These are phyloP conservation scores for Acer yangbiense DNA, from an alignment of 345 rosid genomes.

Conservation along the genomic window DNA sequence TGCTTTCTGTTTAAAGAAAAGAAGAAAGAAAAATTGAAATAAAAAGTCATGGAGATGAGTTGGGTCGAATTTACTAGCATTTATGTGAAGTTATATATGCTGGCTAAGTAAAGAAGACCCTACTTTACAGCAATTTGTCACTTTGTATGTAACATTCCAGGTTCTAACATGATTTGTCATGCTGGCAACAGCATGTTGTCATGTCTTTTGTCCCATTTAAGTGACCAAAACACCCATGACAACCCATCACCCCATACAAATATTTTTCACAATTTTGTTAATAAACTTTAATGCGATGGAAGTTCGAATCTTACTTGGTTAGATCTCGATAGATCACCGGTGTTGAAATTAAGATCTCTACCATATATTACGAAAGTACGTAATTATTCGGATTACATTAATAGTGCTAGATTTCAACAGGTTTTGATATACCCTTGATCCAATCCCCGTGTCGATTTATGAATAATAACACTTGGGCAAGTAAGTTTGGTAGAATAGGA, in stretches of 20 bases:
- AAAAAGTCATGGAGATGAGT: not conserved
- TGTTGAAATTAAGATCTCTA: too few relatives aligned
- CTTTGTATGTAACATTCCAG: not conserved
- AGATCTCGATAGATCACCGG: too few relatives aligned
- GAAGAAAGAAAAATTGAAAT: not conserved
- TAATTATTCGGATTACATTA: too few relatives aligned
- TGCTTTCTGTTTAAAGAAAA: not conserved
- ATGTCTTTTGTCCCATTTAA: not conserved
- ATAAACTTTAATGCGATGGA: not conserved
- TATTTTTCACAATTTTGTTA: not conserved
- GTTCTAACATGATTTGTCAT: not conserved
- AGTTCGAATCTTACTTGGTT: too few relatives aligned
- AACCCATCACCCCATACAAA: not conserved
- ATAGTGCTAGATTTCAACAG: too few relatives aligned
- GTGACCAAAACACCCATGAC: not conserved
- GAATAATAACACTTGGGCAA: too few relatives aligned
- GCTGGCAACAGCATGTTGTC: not conserved
- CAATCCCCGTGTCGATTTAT: too few relatives aligned
- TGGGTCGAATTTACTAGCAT: not conserved
- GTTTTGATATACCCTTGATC: too few relatives aligned
- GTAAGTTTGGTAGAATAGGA: not conserved
- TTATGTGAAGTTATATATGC: not conserved
- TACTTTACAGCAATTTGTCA: constrained; percentile 19
- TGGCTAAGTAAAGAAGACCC: not conserved
- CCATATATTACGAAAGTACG: too few relatives aligned